Base-by-base conservation (phyloP, 805 yeast species). In the Pichia paraexigua region DNA sequence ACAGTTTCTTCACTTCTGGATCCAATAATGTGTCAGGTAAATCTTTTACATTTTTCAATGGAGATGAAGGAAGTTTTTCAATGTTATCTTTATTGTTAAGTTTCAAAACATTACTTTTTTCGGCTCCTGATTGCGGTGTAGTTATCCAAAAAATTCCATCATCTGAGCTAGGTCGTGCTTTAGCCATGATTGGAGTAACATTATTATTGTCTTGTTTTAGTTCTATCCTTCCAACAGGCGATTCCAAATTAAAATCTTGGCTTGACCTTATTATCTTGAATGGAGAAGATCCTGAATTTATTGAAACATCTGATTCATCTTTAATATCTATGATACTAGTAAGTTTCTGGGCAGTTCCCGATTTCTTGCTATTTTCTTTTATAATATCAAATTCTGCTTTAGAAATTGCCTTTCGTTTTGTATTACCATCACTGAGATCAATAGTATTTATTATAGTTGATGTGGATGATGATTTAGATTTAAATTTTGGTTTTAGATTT, bases 61-160 rank as follows among this genome's bases (percentile, higher is more conserved):
- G 80, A 5, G 80, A 75, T 3, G 78, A 73, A 1, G 73, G 71
- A 10, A 71, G 41, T 17, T 42, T 41, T 43, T 48, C 44, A 47
- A 45, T 46, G 24, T 3, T 20, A 17, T 17, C 18, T 21, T 40
- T 30, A 10, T 20, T 11, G 15, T 4, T 24, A 20, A n/a, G 39
- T 17, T 35, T 35, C 10, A 35, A n/a, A 17, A 10, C 13, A 43
- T 28, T 11, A n/a, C 28, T 20, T 17, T 13, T 12, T 18, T 32
- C 32, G 20, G 39, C 20, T 30, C 20, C 37, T 32, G 41, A 10
- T 40, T 44, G 43, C 2, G 78, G 77, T 6, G 76, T 71, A 15
- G 61, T 61, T 17, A 67, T 73, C 79, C 79, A 75, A 47, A 64
- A 67, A 11, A 68, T 67, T 24, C 62, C 63, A 48, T 68, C 71